Base-by-base conservation (phyloP, 2,329 filamentous ascomycete genomes). In the Fusarium sp. region DNA sequence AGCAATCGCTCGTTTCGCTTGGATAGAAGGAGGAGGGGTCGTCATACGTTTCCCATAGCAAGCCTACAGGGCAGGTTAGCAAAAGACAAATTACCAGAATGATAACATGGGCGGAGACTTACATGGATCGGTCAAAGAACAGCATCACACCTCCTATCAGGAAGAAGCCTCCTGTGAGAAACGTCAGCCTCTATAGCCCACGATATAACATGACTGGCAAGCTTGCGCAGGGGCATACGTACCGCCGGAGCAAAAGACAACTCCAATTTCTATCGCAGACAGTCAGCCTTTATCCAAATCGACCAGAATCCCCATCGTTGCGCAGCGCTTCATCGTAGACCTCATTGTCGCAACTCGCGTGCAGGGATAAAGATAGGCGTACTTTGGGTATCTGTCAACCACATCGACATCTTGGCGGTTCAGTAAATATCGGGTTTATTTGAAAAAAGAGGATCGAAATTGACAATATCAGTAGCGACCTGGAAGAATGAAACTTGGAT, bases 91-190 rank as follows among this genome's bases (percentile, higher is more conserved):
- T 3, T 8, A 87, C 79, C 7, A n/a, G 10, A 44, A 49, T 32
- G 20, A 30, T 35, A 26, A 26, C 51, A 50, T 14, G 63, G 19
- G 7, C 26, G 46, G 17, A 24, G 11, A 84, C 90, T 76, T 84
- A 95, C 93, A 98, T 94, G 75, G 96, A 93, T 70, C 96, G 89
- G 82, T 99, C 96, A 83, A 99, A 99, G 84, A 99, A 98, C 81
- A 99, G 88, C 81, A 99, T 86, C 11, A 99, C 93, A 64, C 96
- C 96, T 76, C 93, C 92, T 77, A 97, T 87, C 58, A 99, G 88
- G 85, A 99, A 99, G 84, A 98, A 90, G 71, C 92, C 93, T 79
- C 95, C 95, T 97, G 78, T 50, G 64, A 20, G 28, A 43, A 35
- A 35, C 39, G 55, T 76, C 55, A 76, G 66, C 53, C 54, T 44